Evolutionary conservation across 208 protist genomes (phyloP).

Genomic region (Porcisia deanei): DNA sequence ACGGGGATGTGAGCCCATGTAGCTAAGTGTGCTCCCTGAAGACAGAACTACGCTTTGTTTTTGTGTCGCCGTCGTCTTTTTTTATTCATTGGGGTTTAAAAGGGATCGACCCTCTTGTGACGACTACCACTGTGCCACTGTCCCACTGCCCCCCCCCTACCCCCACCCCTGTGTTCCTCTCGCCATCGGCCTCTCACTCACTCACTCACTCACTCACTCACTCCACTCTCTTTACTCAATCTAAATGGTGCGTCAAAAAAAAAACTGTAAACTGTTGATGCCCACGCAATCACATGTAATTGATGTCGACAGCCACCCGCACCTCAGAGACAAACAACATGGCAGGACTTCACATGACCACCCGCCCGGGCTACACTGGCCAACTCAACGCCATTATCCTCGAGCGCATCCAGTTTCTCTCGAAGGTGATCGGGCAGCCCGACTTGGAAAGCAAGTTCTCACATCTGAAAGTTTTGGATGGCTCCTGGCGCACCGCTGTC

Average conservation of each 20-base stretch:
- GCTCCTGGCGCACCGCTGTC: conserved; percentile 45
- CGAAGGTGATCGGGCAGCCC: conserved; percentile 37
- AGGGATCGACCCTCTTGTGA: too few relatives aligned
- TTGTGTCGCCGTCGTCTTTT: too few relatives aligned
- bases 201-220: too few relatives aligned
- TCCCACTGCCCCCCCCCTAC: too few relatives aligned
- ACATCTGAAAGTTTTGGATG: conserved; percentile 51
- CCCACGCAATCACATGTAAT: background rate
- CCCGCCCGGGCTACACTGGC: conserved; percentile 62
- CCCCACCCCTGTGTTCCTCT: too few relatives aligned
- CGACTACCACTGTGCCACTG: too few relatives aligned
- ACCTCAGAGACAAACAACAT: conserved; percentile 12
- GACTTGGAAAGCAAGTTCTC: conserved; percentile 59
- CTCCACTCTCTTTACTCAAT: too few relatives aligned
- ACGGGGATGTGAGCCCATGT: too few relatives aligned
- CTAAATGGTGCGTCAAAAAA: background rate
- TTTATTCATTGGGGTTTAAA: too few relatives aligned
- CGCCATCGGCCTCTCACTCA: too few relatives aligned
- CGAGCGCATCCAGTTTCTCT: conserved; percentile 53
- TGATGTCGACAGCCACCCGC: background rate
- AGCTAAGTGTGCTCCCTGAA: too few relatives aligned
- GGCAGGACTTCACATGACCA: conserved; percentile 43
- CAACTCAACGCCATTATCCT: conserved; percentile 61
- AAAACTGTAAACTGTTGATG: background rate
- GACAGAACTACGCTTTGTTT: too few relatives aligned